Evolutionary conservation across 768 basidiomycete genomes (phyloP).

Genomic region (Kwoniella dendrophila): DNA sequence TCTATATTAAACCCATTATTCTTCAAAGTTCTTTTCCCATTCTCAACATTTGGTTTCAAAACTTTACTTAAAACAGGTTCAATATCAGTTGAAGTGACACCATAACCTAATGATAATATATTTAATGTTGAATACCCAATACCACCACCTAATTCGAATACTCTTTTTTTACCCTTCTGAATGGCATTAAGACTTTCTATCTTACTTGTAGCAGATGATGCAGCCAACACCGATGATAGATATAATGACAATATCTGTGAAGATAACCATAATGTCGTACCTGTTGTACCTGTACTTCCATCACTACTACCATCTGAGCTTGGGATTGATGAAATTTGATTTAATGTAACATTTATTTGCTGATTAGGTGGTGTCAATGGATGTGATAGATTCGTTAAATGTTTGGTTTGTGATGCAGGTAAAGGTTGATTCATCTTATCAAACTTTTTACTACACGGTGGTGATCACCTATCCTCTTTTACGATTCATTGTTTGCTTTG

Average conservation of each 20-base stretch:
- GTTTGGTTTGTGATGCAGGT: slow-evolving; percentile 44
- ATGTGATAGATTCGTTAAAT: slow-evolving; percentile 35
- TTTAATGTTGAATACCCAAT: slow-evolving; percentile 77
- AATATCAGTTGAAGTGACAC: slow-evolving; percentile 76
- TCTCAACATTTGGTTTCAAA: slow-evolving; percentile 65
- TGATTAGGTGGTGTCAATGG: slow-evolving; percentile 31
- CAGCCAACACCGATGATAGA: slow-evolving; percentile 49
- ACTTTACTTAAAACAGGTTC: slow-evolving; percentile 67
- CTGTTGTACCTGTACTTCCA: slow-evolving; percentile 62
- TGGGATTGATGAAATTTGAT: slow-evolving; percentile 27
- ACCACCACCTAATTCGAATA: slow-evolving; percentile 79
- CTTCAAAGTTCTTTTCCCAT: slow-evolving; percentile 14
- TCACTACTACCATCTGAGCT: slow-evolving; percentile 4
- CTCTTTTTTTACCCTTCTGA: slow-evolving; percentile 45
- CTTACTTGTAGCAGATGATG: not conserved
- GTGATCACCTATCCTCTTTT: too few species aligned
- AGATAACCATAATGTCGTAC: slow-evolving; percentile 81
- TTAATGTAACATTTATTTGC: slow-evolving; percentile 16
- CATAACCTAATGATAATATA: slow-evolving; percentile 70
- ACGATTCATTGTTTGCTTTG: too few species aligned
- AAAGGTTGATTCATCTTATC: slow-evolving; percentile 26
- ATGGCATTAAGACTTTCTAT: not conserved
- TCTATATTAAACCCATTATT: not conserved
- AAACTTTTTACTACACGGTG: too few species aligned
- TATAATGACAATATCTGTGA: slow-evolving; percentile 74